phyloP scores from a whole-genome alignment of 148 eudicot species.

The Heliamphora exappendiculata region DNA sequence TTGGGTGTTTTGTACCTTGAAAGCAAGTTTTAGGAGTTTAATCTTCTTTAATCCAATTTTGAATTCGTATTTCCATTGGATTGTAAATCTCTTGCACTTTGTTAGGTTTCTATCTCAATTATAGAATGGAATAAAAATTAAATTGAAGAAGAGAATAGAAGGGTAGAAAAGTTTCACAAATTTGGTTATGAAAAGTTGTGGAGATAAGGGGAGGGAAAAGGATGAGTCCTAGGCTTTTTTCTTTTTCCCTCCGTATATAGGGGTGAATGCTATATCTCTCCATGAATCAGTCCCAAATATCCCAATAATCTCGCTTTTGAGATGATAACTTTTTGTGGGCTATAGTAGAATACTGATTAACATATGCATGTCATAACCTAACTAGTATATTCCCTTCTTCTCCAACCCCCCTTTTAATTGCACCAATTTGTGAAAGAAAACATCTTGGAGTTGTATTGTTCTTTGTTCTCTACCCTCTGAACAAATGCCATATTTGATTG shows the following conservation, averaged over 20 bases:
- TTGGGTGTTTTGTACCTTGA: background rate
- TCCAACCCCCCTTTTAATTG: background rate
- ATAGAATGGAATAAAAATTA: background rate
- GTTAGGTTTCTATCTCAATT: background rate
- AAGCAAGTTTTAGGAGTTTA: background rate
- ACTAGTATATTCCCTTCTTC: too few species aligned
- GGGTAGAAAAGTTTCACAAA: too few species aligned
- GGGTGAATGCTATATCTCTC: background rate
- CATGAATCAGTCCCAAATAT: background rate
- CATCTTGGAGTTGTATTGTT: background rate
- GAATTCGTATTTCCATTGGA: background rate
- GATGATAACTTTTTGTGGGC: background rate
- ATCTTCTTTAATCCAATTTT: background rate
- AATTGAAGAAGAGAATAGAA: background rate
- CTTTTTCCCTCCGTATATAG: too few species aligned
- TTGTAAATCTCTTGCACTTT: background rate
- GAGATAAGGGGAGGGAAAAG: too few species aligned
- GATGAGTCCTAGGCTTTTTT: background rate
- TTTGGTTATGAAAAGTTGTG: too few species aligned
- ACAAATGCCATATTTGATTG: background rate
- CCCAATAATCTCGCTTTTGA: background rate
- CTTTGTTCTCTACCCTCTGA: background rate
- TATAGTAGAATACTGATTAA: background rate
- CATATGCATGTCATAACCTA: background rate
- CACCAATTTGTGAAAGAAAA: background rate